A percentile compares a stretch with the other conserved stretches of the same genome.
Conservation (phyloP, 352 stramenopile genomes). For the Globisporangium lucens region DNA sequence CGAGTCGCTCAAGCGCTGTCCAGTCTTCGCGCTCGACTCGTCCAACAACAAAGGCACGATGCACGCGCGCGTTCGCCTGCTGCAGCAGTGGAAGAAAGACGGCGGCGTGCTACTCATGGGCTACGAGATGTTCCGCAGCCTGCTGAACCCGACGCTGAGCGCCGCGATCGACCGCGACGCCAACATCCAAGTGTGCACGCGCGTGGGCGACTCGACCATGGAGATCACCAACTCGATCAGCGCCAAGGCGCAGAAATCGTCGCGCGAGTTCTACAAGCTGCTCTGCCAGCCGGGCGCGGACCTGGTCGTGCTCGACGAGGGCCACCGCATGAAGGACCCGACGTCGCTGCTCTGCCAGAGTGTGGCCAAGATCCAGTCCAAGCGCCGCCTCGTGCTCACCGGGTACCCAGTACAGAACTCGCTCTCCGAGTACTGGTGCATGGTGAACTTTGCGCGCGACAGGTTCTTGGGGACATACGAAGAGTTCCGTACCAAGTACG, state of each 20-base stretch:
- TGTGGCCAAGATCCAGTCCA: slow-evolving; percentile 71
- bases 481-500: slow-evolving; percentile 70
- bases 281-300: slow-evolving; percentile 66
- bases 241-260: slow-evolving; percentile 48
- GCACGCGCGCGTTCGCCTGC: slow-evolving; percentile 42
- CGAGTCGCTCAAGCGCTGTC: slow-evolving; percentile 51
- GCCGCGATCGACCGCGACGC: slow-evolving; percentile 31
- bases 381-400: slow-evolving; percentile 87
- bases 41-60: slow-evolving; percentile 52
- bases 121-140: slow-evolving; percentile 88
- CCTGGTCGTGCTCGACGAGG: slow-evolving; percentile 86
- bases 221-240: slow-evolving; percentile 54
- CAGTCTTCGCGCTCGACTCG: slow-evolving; percentile 61
- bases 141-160: slow-evolving; percentile 68
- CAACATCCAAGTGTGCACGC: slow-evolving; percentile 63
- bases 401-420: slow-evolving; percentile 96
- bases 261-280: slow-evolving; percentile 47
- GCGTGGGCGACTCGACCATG: slow-evolving; percentile 59
- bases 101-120: slow-evolving; percentile 84
- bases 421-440: slow-evolving; percentile 90
- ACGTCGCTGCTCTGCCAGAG: slow-evolving; percentile 82
- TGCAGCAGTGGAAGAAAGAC: slow-evolving; percentile 70
- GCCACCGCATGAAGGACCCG: slow-evolving; percentile 85
- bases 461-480: slow-evolving; percentile 73
- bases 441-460: slow-evolving; percentile 87